Base-by-base conservation (phyloP, 179 eudicot genomes). In the Carnegiea gigantea region DNA sequence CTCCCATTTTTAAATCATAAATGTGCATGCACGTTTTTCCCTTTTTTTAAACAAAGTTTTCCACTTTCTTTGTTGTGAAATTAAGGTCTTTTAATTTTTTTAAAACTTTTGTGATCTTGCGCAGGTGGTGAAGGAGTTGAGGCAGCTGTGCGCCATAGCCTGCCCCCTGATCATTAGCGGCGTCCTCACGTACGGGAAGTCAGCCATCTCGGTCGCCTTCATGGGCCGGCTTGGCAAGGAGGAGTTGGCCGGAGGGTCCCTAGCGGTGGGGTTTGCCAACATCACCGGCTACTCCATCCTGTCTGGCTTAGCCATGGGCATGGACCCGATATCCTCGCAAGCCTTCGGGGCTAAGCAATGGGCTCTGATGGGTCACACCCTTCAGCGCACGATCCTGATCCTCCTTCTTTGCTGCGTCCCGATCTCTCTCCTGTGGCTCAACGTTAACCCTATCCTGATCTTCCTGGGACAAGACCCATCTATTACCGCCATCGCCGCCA, bases 301-400 rank as follows among this genome's bases (percentile, higher is more conserved):
- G 3, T 79, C 90, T 0, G 90, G 90, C 0, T 76, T 88, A 13
- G 90, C 91, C 79, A 88, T 90, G 89, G 96, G 98, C 28, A 92
- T 92, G 95, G 98, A 93, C 76, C 88, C 93, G 28, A 91, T 91
- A 43, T 81, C 91, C 40, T 91, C 92, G 44, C 97, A 93, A 80
- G 97, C 98, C 8, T 89, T 68, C 38, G 98, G 96, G 0, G 97
- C 95, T 33, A 88, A 90, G 36, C 89, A 87, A 74, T 93, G 88
- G 88, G 62, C 82, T 28, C 77, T 91, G 36, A 85, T 93, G 85
- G 88, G 88, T 30, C 92, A 89, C 44, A 91, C 97, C 76, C 90
- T 91, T 17, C 91, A 87, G 73, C 85, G 91, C 17, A 93, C 97
- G 48, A 83, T 88, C 26, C 26, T 88, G 1, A 83, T 92, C n/a